These are phyloP conservation scores for Russula sp. DNA, from an alignment of 768 basidiomycete genomes.

Conservation along the genomic window DNA sequence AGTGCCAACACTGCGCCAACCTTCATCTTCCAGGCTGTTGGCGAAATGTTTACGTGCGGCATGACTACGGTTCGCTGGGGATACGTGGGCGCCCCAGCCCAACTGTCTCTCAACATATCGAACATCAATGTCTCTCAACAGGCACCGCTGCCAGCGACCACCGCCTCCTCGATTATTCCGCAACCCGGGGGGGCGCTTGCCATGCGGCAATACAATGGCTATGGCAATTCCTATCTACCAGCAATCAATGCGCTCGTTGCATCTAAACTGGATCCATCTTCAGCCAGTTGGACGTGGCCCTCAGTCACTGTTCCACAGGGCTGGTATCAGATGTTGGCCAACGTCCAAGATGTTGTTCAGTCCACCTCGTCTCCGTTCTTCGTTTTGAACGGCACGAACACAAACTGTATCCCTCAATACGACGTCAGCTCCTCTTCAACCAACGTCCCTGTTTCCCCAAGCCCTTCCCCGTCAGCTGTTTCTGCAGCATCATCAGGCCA, in stretches of 20 bases:
- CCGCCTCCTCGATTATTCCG: background rate
- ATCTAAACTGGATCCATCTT: conserved; percentile 29
- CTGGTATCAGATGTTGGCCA: conserved; percentile 38
- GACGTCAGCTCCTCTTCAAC: conserved; percentile 26
- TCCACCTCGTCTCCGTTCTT: conserved; percentile 32
- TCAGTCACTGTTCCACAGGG: conserved; percentile 44
- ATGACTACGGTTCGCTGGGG: conserved; percentile 30
- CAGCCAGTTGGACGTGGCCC: conserved; percentile 37
- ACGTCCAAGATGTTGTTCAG: conserved; percentile 7
- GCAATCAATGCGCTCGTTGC: conserved; percentile 29
- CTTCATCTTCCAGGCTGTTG: conserved; percentile 5
- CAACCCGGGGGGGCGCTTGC: background rate
- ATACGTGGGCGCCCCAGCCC: conserved; percentile 23
- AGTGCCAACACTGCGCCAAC: background rate
- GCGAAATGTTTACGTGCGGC: conserved; percentile 34
- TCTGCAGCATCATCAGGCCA: background rate
- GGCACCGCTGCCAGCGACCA: conserved; percentile 15
- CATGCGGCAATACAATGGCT: conserved; percentile 12
- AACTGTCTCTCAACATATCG: conserved; percentile 36
- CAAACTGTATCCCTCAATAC: conserved; percentile 31
- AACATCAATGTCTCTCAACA: conserved; percentile 34
- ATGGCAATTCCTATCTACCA: conserved; percentile 15
- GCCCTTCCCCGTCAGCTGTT: conserved; percentile 6
- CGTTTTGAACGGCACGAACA: conserved; percentile 35
- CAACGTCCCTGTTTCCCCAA: conserved; percentile 11